phyloP scores from a whole-genome alignment of 2,329 filamentous ascomycete species.

The Biscogniauxia sp. region DNA sequence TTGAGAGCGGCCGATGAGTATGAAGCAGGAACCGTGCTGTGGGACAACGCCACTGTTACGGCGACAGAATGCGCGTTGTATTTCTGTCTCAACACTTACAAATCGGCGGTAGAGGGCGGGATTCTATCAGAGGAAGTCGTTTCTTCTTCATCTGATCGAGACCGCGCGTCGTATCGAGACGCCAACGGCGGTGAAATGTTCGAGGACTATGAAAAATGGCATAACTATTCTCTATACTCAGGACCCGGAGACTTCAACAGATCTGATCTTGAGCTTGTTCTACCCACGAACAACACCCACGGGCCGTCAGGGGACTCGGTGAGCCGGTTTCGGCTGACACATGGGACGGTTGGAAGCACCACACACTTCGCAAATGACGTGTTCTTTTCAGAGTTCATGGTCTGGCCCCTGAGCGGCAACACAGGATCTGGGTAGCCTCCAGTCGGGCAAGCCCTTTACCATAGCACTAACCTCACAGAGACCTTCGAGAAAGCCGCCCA shows the following conservation, averaged over 20 bases:
- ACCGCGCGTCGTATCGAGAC: constrained; percentile 8
- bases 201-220: not conserved
- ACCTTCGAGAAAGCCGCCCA: constrained; percentile 17
- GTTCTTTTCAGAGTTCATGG: constrained; percentile 8
- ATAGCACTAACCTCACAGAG: constrained; percentile 10
- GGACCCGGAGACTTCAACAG: not conserved
- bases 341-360: constrained; percentile 15
- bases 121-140: constrained; percentile 8
- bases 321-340: constrained; percentile 9
- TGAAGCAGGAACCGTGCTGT: constrained; percentile 3
- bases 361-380: constrained; percentile 10
- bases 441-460: constrained; percentile 10
- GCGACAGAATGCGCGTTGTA: constrained; percentile 26
- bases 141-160: constrained; percentile 11
- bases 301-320: constrained; percentile 1
- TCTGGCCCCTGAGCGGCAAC: constrained; percentile 1
- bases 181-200: not conserved
- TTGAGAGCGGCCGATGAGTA: constrained; percentile 7
- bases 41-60: constrained; percentile 17
- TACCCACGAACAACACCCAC: constrained; percentile 2
- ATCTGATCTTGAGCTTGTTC: constrained; percentile 11
- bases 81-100: constrained; percentile 20
- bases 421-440: not conserved
- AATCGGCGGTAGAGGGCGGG: constrained; percentile 13
- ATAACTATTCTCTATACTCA: not conserved